Evolutionary conservation across 2,329 filamentous ascomycete genomes (phyloP).

Genomic region (Cordyceps militaris): DNA sequence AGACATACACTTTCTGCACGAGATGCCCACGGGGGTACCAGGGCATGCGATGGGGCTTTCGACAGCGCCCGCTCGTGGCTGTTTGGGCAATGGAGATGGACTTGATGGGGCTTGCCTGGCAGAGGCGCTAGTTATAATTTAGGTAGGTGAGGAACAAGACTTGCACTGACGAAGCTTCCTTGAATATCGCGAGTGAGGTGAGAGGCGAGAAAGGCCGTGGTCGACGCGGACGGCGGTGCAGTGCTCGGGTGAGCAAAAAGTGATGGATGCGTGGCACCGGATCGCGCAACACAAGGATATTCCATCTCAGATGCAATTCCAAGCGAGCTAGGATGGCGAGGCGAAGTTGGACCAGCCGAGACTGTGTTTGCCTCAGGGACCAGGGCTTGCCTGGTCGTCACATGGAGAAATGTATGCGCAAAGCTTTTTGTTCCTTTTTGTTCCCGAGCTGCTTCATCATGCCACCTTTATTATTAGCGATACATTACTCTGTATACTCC

Average conservation of each 20-base stretch:
- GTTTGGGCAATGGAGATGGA: constrained; percentile 5
- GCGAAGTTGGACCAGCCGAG: background rate
- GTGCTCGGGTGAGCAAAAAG: background rate
- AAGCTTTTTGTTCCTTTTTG: too few species aligned
- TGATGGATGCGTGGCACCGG: background rate
- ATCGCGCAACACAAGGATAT: background rate
- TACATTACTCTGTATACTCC: background rate
- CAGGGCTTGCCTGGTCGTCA: background rate
- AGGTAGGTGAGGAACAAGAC: too few species aligned
- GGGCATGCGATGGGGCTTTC: background rate
- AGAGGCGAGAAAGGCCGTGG: background rate
- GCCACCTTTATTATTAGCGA: too few species aligned
- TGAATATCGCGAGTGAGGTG: background rate
- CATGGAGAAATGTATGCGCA: too few species aligned
- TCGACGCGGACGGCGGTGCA: background rate
- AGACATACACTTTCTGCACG: too few species aligned
- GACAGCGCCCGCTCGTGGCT: constrained; percentile 4
- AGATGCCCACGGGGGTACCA: background rate
- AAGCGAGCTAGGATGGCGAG: background rate
- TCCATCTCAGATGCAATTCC: background rate
- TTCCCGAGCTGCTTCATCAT: too few species aligned
- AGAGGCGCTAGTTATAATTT: background rate
- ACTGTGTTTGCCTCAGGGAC: background rate
- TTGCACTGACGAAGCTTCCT: too few species aligned
- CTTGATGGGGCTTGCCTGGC: background rate